Evolutionary conservation across 306 rosid species (phyloP).

Genomic region (Corylus avellana): DNA sequence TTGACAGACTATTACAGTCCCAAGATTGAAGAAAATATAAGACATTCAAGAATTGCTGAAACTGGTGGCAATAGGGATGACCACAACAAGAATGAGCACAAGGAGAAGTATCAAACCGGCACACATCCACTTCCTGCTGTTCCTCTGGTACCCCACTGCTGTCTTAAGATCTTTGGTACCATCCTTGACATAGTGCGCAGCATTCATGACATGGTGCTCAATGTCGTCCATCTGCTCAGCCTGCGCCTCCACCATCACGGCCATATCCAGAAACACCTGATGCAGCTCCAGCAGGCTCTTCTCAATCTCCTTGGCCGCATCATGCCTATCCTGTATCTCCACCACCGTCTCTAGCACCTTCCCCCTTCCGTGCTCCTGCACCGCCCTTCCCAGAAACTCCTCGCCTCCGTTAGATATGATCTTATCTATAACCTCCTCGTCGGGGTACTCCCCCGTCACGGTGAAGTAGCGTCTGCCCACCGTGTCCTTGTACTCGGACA

Average conservation of each 20-base stretch:
- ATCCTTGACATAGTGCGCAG: slow-evolving; percentile 72
- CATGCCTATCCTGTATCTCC: slow-evolving; percentile 84
- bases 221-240: slow-evolving; percentile 93
- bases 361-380: slow-evolving; percentile 76
- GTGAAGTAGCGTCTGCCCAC: slow-evolving; percentile 76
- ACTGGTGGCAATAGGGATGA: slow-evolving; percentile 61
- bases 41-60: slow-evolving; percentile 45
- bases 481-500: slow-evolving; percentile 78
- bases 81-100: slow-evolving; percentile 53
- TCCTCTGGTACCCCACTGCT: slow-evolving; percentile 61
- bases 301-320: slow-evolving; percentile 75
- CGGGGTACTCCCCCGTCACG: slow-evolving; percentile 74
- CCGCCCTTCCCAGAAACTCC: slow-evolving; percentile 58
- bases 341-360: slow-evolving; percentile 80
- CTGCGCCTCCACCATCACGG: slow-evolving; percentile 93
- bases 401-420: slow-evolving; percentile 67
- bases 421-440: slow-evolving; percentile 80
- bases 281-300: slow-evolving; percentile 79
- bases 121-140: slow-evolving; percentile 73
- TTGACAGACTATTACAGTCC: not conserved
- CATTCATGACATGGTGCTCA: slow-evolving; percentile 78
- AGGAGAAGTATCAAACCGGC: slow-evolving; percentile 58
- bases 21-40: not conserved
- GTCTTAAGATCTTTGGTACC: slow-evolving; percentile 57
- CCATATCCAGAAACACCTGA: slow-evolving; percentile 86